Percentiles rank a stretch among this genome's conserved stretches.
Conservation (phyloP, 2,329 filamentous ascomycete genomes). For the Arthrobotrys musiformis region DNA sequence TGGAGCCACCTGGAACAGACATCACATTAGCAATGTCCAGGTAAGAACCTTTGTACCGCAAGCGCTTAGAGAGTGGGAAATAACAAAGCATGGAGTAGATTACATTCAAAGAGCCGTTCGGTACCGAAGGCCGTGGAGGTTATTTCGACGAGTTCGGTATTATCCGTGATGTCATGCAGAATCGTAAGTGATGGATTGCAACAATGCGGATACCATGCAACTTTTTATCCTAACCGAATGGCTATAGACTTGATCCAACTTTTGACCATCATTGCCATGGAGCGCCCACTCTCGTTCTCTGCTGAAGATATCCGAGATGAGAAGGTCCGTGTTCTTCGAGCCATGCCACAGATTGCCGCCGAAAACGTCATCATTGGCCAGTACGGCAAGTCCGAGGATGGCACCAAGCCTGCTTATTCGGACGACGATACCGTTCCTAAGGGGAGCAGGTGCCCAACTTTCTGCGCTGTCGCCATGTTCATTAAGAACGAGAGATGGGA, state of each 20-base stretch:
- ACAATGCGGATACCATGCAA: not conserved
- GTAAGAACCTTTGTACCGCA: slow-evolving; percentile 24
- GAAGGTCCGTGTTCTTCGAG: slow-evolving; percentile 94
- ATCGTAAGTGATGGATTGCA: slow-evolving; percentile 69
- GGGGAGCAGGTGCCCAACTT: slow-evolving; percentile 96
- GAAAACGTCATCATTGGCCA: slow-evolving; percentile 99
- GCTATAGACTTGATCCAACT: slow-evolving; percentile 84
- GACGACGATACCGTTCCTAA: slow-evolving; percentile 98
- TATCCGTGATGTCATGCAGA: slow-evolving; percentile 99
- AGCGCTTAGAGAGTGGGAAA: slow-evolving; percentile 60
- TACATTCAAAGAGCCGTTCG: slow-evolving; percentile 99
- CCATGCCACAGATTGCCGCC: slow-evolving; percentile 92
- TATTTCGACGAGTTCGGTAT: slow-evolving; percentile 99
- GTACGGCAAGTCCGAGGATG: slow-evolving; percentile 95
- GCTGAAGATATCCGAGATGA: slow-evolving; percentile 98
- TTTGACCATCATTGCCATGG: slow-evolving; percentile 95
- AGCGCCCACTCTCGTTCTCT: slow-evolving; percentile 97
- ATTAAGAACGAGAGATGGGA: slow-evolving; percentile 99
- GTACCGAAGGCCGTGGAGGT: slow-evolving; percentile 94
- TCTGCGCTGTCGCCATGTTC: slow-evolving; percentile 95
- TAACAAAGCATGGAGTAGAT: slow-evolving; percentile 68
- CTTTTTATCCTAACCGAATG: not conserved
- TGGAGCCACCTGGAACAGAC: slow-evolving; percentile 97
- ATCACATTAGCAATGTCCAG: slow-evolving; percentile 99
- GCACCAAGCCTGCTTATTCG: slow-evolving; percentile 96